These are phyloP conservation scores for Trichoderma koningiopsis DNA, from an alignment of 2,329 filamentous ascomycete species.

Conservation along the genomic window DNA sequence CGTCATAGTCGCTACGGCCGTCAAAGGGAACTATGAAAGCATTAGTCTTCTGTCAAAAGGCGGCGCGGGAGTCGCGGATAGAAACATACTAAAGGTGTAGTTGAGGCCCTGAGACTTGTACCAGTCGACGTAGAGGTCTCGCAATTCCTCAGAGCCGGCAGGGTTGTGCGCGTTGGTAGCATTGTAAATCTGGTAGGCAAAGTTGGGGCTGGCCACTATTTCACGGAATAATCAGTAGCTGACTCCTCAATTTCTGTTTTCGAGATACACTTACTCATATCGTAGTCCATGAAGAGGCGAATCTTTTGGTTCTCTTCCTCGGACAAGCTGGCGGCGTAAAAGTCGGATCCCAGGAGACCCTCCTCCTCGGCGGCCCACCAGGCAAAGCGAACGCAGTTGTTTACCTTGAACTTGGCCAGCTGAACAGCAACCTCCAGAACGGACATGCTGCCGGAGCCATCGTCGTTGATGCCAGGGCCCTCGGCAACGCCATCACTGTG, in stretches of 20 bases:
- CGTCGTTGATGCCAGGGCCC: constrained; percentile 76
- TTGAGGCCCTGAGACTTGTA: constrained; percentile 64
- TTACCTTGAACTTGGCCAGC: constrained; percentile 58
- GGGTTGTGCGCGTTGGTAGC: constrained; percentile 73
- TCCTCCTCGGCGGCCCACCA: constrained; percentile 72
- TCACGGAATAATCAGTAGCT: constrained; percentile 27
- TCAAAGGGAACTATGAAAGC: constrained; percentile 61
- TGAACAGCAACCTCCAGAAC: constrained; percentile 65
- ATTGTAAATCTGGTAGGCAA: constrained; percentile 69
- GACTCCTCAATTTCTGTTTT: neutral
- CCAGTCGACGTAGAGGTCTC: constrained; percentile 68
- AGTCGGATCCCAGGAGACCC: constrained; percentile 64
- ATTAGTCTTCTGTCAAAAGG: neutral
- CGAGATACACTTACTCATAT: constrained; percentile 49
- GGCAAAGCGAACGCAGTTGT: constrained; percentile 59
- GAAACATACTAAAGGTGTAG: constrained; percentile 58
- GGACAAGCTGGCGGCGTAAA: constrained; percentile 59
- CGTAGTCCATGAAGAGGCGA: constrained; percentile 69
- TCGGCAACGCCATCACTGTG: constrained; percentile 65
- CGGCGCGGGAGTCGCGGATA: neutral
- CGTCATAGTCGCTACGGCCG: constrained; percentile 78
- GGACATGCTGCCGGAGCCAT: constrained; percentile 67
- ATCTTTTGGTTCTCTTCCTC: constrained; percentile 63
- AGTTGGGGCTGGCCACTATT: constrained; percentile 62
- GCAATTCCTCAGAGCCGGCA: constrained; percentile 68